Evolutionary conservation across 2,329 filamentous ascomycete species (phyloP), one percentile per base, ranked within the genome.

Genomic region (Coniochaeta hoffmannii): DNA sequence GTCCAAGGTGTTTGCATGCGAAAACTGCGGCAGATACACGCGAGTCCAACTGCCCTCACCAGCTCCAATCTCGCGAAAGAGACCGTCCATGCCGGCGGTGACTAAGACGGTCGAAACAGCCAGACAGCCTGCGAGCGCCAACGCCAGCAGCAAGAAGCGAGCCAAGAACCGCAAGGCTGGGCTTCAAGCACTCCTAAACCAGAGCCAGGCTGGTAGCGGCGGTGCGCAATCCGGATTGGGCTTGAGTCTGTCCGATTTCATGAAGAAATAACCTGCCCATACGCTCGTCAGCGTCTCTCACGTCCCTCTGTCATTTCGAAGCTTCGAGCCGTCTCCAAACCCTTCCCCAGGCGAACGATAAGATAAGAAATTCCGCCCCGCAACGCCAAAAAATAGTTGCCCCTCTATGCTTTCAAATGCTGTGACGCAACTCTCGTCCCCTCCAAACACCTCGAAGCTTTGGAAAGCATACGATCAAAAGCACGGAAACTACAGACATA

Each of bases 101-200:
- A 50, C 52, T 12, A 24, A 41, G 4, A 38, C 31, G 11, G 22
- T 54, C 17, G 57, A 11, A 62, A 63, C 19, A 53, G 56, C 68
- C 53, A 74, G 64, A 62, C 49, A 68, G 58, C 62, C 56, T 15
- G 73, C 76, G 1, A 46, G 41, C 41, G 71, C 77, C 32, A 84
- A 81, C 64, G 77, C 80, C 8, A 82, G 71, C 69, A 86, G 81
- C 70, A 86, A 83, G 69, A 86, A 86, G 70, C 76, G 83, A 52
- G 81, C 84, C 31, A 87, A 84, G 70, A 80, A 73, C 58, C 75
- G 83, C 57, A 88, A 87, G 68, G 80, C 82, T 32, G 83, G 82
- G 1, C 71, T 89, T n/a, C 81, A 86, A 65, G 83, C 84, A 53
- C 66, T 88, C 38, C 71, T 88, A n/a, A 76, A 77, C 50, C 80